Conservation (phyloP, 2,329 filamentous ascomycete genomes). For the Xylariaceae sp. region DNA sequence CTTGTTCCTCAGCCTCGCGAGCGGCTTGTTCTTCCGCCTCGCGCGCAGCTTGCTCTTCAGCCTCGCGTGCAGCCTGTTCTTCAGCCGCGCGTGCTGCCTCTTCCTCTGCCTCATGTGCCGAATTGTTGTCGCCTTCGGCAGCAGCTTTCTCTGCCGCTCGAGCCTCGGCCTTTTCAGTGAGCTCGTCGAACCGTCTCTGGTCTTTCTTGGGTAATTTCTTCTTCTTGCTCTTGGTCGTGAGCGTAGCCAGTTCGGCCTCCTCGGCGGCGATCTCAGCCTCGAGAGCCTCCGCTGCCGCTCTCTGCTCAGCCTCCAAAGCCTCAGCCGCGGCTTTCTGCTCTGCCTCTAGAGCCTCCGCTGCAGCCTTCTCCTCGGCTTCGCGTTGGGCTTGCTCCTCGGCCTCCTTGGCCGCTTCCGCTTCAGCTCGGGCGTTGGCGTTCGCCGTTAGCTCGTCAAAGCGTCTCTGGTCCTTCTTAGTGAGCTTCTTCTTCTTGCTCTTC, state of each 20-base stretch:
- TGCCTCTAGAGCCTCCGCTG: slow-evolving; percentile 7
- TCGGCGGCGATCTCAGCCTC: slow-evolving; percentile 15
- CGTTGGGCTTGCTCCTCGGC: slow-evolving; percentile 28
- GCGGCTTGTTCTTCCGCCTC: slow-evolving; percentile 2
- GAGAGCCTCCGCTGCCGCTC: slow-evolving; percentile 22
- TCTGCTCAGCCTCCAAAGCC: slow-evolving; percentile 14
- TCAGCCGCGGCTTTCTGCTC: slow-evolving; percentile 22
- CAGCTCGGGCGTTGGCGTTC: slow-evolving; percentile 23
- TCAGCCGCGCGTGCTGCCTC: slow-evolving; percentile 9
- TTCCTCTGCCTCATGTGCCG: slow-evolving; percentile 12
- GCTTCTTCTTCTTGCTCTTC: slow-evolving; percentile 22
- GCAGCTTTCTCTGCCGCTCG: slow-evolving; percentile 10
- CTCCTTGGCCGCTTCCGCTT: slow-evolving; percentile 28
- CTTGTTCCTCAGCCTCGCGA: slow-evolving; percentile 17
- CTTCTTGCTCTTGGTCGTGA: slow-evolving; percentile 26
- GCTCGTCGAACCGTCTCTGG: slow-evolving; percentile 13
- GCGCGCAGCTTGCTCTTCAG: slow-evolving; percentile 7
- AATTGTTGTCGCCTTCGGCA: slow-evolving; percentile 12
- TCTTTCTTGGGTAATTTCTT: slow-evolving; percentile 31
- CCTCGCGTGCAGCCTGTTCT: slow-evolving; percentile 9
- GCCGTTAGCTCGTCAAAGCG: slow-evolving; percentile 28
- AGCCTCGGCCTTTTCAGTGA: slow-evolving; percentile 27
- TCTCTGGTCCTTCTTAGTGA: slow-evolving; percentile 21
- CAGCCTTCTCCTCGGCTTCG: slow-evolving; percentile 13
- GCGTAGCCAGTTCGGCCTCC: slow-evolving; percentile 17